Conservation (phyloP, 371 early-diverging fungal genomes). For the Mortierella sp. region DNA sequence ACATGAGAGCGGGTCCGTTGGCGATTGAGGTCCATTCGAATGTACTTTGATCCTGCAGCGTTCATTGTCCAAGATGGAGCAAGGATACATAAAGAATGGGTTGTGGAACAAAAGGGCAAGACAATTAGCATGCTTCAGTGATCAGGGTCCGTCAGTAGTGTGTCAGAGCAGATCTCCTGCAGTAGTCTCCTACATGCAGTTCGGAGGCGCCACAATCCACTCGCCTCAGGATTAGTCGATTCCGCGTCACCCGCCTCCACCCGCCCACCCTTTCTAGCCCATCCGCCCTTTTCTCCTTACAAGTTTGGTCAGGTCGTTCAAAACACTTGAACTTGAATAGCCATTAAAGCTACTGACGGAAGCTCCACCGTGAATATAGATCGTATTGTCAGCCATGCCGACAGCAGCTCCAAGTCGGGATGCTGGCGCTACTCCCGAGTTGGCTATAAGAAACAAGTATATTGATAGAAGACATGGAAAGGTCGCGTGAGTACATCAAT, state of each 20-base stretch:
- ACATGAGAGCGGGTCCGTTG: constrained; percentile 42
- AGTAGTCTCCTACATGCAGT: too few relatives aligned
- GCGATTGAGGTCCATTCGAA: constrained; percentile 41
- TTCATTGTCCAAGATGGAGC: too few relatives aligned
- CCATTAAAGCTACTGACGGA: constrained; percentile 13
- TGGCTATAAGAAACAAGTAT: constrained; percentile 9
- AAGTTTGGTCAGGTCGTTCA: constrained; percentile 29
- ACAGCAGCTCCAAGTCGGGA: constrained; percentile 43
- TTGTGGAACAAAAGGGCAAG: neutral
- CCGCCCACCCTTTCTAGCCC: too few relatives aligned
- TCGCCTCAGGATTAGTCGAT: too few relatives aligned
- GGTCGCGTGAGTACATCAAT: too few relatives aligned
- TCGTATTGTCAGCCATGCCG: constrained; percentile 14
- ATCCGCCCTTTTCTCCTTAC: constrained; percentile 15
- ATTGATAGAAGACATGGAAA: neutral
- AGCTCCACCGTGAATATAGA: constrained; percentile 39
- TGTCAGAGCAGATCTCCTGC: too few relatives aligned
- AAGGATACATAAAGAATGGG: neutral
- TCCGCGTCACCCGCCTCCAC: too few relatives aligned
- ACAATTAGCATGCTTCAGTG: too few relatives aligned
- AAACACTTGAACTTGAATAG: constrained; percentile 10
- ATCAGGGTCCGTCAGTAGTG: too few relatives aligned
- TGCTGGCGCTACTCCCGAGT: constrained; percentile 17
- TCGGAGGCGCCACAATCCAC: too few relatives aligned
- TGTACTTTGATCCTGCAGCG: constrained; percentile 36